phyloP scores from a whole-genome alignment of 192 early-diverging fungal genomes.

The Rhizophlyctis rosea region DNA sequence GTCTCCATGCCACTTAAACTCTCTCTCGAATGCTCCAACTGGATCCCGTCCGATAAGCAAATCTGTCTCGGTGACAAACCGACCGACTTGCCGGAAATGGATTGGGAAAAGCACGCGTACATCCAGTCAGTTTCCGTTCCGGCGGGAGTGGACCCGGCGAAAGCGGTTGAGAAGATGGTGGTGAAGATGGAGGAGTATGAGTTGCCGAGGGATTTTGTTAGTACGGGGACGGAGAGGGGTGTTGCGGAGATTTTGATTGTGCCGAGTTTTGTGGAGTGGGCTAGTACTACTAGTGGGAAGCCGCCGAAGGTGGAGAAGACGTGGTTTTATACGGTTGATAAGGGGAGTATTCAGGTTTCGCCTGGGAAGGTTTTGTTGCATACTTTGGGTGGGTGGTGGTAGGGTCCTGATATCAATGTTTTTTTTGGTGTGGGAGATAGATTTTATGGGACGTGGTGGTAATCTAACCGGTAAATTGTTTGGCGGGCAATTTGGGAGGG shows the following conservation, averaged over 20 bases:
- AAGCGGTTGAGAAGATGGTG: not conserved
- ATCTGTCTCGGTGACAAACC: not conserved
- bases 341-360: constrained; percentile 27
- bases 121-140: not conserved
- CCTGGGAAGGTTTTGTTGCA: constrained; percentile 28
- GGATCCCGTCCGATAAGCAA: not conserved
- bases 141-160: no score
- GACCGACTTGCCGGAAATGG: not conserved
- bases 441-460: no score
- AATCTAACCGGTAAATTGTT: no score
- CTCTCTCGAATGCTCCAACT: not conserved
- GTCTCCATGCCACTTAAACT: not conserved
- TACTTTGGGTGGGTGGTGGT: constrained; percentile 26
- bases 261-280: constrained; percentile 20
- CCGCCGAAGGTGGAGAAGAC: constrained; percentile 24
- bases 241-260: constrained; percentile 25
- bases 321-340: constrained; percentile 24
- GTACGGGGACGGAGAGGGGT: constrained; percentile 11
- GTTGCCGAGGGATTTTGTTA: constrained; percentile 19
- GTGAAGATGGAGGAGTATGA: constrained; percentile 3
- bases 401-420: no score
- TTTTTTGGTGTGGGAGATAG: no score
- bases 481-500: no score
- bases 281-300: not conserved
- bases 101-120: not conserved